Base-by-base conservation (phyloP, 441 rosid genomes). In the Hura crepitans region DNA sequence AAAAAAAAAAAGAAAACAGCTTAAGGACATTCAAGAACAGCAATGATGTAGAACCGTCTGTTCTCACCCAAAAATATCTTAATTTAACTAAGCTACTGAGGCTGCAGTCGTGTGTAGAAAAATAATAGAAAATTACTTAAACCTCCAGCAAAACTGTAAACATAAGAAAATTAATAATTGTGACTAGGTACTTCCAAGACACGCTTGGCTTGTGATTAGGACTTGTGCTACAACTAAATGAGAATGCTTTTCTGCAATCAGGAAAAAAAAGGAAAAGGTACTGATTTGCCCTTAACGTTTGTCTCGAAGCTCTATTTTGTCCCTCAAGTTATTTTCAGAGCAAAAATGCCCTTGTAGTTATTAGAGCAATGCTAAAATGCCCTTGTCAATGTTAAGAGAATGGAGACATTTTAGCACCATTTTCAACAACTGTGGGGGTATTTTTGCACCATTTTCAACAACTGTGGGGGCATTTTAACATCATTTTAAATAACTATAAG, bases 121-220 rank as follows among this genome's bases (percentile, higher is more conserved):
- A 22, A 15, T 27, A 66, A 65, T 5, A 49, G 0, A 31, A 49
- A 51, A 33, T 31, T 31, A 2, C 13, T 22, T 37, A 42, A 37
- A 8, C 39, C 20, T 31, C 30, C 13, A 15, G 11, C 43, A 54
- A 53, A 39, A 23, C 23, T 33, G 23, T 2, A 68, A 56, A 54
- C n/a, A 9, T 1, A 31, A 14, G 22, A 51, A 50, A 15, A 50
- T 23, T 50, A 50, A 68, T 55, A 68, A 10, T 8, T 37, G 61
- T 25, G 11, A 23, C 6, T 22, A 68, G 71, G 17, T 20, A 9
- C 57, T 68, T 17, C 23, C 53, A 68, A 55, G 63, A 68, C 27
- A 46, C 15, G 27, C 35, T 68, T 27, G 17, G 42, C 62, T 57
- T 39, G 56, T 18, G 65, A 30, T 1, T 30, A 65, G 42, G n/a